Conservation (phyloP, 2,329 filamentous ascomycete genomes). For the Hypoxylon sp. region DNA sequence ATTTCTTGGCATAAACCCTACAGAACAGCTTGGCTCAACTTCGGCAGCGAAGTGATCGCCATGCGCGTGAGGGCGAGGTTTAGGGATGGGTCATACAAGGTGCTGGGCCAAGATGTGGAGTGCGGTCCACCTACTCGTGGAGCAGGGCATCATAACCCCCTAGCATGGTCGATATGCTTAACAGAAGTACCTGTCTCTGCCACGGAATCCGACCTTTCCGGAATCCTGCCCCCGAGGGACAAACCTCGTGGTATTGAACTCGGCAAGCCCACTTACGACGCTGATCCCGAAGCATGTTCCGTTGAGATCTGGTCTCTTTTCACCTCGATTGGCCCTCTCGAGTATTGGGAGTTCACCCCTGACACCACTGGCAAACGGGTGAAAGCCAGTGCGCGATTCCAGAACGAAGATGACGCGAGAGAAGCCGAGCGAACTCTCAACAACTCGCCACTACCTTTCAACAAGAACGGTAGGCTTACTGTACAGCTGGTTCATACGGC, state of each 20-base stretch:
- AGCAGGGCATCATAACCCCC: constrained; percentile 2
- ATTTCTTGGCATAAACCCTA: constrained; percentile 50
- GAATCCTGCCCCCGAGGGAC: constrained; percentile 25
- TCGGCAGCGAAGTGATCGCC: constrained; percentile 35
- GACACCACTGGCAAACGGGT: constrained; percentile 46
- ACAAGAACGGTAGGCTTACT: constrained; percentile 47
- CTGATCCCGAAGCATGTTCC: constrained; percentile 36
- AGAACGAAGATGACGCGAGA: constrained; percentile 49
- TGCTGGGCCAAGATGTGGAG: constrained; percentile 34
- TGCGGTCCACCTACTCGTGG: constrained; percentile 8
- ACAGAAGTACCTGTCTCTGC: constrained; percentile 36
- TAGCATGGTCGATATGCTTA: constrained; percentile 41
- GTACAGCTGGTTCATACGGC: constrained; percentile 49
- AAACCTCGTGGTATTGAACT: constrained; percentile 36
- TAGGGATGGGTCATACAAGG: constrained; percentile 35
- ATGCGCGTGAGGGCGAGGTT: constrained; percentile 36
- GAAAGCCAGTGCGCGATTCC: constrained; percentile 52
- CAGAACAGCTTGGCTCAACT: constrained; percentile 45
- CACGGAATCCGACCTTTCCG: constrained; percentile 27
- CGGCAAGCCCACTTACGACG: constrained; percentile 36
- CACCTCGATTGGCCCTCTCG: constrained; percentile 45
- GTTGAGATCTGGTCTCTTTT: constrained; percentile 45
- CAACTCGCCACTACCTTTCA: constrained; percentile 44
- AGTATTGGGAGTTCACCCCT: constrained; percentile 46
- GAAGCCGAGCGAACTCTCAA: constrained; percentile 47